phyloP scores from a whole-genome alignment of 116 monocot genomes.

The Dioscorea cayenensis region DNA sequence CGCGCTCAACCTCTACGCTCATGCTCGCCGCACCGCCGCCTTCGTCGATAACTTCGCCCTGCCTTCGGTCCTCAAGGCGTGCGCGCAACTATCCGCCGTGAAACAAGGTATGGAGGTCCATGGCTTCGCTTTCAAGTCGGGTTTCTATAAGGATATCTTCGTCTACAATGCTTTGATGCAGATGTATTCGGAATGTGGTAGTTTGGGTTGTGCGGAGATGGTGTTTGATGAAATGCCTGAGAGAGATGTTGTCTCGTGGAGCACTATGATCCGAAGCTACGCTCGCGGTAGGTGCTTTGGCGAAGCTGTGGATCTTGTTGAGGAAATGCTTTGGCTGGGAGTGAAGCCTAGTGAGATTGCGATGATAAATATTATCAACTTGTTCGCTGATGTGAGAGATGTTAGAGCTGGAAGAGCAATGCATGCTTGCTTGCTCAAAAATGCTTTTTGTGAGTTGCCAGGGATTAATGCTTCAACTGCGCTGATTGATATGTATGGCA shows the following conservation, averaged over 20 bases:
- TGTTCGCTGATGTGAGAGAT: conserved; percentile 35
- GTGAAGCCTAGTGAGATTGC: conserved; percentile 31
- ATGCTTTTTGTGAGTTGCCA: background rate
- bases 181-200: conserved; percentile 52
- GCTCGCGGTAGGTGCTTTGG: background rate
- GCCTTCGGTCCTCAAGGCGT: conserved; percentile 33
- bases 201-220: conserved; percentile 9
- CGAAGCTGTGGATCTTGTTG: conserved; percentile 22
- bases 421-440: conserved; percentile 39
- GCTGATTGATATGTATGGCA: conserved; percentile 55
- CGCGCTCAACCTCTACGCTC: conserved; percentile 12
- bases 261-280: conserved; percentile 45
- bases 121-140: conserved; percentile 34
- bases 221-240: conserved; percentile 58
- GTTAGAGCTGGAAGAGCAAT: conserved; percentile 16
- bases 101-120: conserved; percentile 21
- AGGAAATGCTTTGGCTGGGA: conserved; percentile 26
- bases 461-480: conserved; percentile 21
- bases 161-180: conserved; percentile 53
- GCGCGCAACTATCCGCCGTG: background rate
- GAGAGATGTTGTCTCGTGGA: conserved; percentile 61
- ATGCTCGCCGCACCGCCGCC: background rate
- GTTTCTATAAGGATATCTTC: conserved; percentile 37
- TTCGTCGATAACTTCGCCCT: conserved; percentile 17
- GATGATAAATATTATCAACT: conserved; percentile 36